A percentile compares a stretch with the other conserved stretches of the same genome.
Evolutionary conservation across 1,139 yeast genomes (phyloP).

Genomic region (Pneumocystis murina): DNA sequence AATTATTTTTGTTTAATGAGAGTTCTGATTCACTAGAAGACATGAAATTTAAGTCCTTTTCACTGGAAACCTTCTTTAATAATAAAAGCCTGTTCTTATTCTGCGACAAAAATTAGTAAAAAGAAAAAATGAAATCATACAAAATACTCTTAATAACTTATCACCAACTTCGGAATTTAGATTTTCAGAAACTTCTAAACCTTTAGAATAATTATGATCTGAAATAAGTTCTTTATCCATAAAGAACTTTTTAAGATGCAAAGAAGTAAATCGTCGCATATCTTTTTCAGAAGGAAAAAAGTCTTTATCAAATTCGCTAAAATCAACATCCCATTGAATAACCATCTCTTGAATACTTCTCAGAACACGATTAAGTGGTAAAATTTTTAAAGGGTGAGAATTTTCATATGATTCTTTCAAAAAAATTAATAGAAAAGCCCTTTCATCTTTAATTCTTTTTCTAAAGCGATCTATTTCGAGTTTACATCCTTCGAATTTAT

Average conservation of each 20-base stretch:
- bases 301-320: constrained; percentile 61
- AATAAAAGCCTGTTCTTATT: not conserved
- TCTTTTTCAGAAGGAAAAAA: constrained; percentile 88
- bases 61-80: not conserved
- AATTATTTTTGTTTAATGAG: not conserved
- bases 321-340: constrained; percentile 76
- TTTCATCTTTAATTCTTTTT: constrained; percentile 38
- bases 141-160: not conserved
- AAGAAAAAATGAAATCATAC: not conserved
- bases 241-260: constrained; percentile 66
- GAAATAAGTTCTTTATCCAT: constrained; percentile 26
- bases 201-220: not conserved
- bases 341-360: constrained; percentile 68
- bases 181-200: not conserved
- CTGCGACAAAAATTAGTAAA: not conserved
- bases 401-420: constrained; percentile 41
- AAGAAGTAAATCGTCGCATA: constrained; percentile 78
- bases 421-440: constrained; percentile 30
- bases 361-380: constrained; percentile 54
- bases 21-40: not conserved
- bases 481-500: constrained; percentile 56
- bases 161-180: not conserved
- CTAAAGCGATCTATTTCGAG: constrained; percentile 45
- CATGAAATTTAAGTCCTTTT: not conserved
- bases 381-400: constrained; percentile 48